Base-by-base conservation (phyloP, 768 basidiomycete genomes). In the Aureoboletus auriporus region DNA sequence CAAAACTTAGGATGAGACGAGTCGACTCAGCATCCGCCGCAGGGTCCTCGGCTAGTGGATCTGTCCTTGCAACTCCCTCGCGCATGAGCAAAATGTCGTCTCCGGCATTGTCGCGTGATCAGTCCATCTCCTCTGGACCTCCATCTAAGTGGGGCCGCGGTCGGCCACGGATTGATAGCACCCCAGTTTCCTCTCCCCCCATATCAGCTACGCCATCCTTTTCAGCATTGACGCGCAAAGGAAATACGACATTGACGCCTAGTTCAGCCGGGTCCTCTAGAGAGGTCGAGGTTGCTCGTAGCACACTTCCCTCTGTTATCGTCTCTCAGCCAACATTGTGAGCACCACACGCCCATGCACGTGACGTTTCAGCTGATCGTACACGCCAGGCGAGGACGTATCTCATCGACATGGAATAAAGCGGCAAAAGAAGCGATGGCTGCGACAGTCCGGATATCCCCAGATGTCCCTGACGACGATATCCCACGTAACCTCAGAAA, bases 401-500 rank as follows among this genome's bases (percentile, higher is more conserved):
- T 69, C 37, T 59, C 65, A 11, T 54, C 52, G 8, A 38, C 47
- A 16, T 74, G 74, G 74, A 57, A 57, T 28, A 57, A 50, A 42
- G 58, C 57, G 9, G 62, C 62, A 20, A 54, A 27, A 39, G 50
- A 55, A 9, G 60, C 46, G 2, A 56, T 49, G 46, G 71, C 74
- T 7, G 66, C 67, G 13, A 44, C 53, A 5, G 53, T 75, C 23
- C 62, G 56, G 13, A 66, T 75, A 48, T 65, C 65, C 13, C 62
- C 65, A 29, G 52, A 62, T 14, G 58, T 75, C n/a, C 63, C 59
- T 49, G 64, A 58, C 28, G 68, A 63, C 33, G 66, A 71, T 10
- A 55, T 75, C 4, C 82, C 82, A 0, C 62, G 54, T 4, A 56
- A 78, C n/a, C 59, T 69, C 5, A 51, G 63, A 0, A 57, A 58